Percentiles rank a stretch among this genome's conserved stretches.
These are phyloP conservation scores for Solanum paucissectum DNA, from an alignment of 257 asterid genomes.

Conservation along the genomic window DNA sequence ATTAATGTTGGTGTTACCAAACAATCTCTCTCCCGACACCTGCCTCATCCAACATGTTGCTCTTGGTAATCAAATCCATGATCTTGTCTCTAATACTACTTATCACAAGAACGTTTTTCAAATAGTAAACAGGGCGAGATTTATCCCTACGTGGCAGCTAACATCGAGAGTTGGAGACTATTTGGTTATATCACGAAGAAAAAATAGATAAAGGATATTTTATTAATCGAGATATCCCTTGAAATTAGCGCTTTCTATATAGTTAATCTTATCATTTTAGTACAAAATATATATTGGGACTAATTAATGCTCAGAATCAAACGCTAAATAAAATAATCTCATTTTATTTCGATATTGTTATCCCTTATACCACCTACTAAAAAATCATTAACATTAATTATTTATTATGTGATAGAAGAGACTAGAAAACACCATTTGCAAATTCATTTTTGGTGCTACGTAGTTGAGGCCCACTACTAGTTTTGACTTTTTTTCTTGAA, in stretches of 20 bases:
- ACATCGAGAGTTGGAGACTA: not conserved
- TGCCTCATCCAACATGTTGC: not conserved
- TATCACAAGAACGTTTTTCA: not conserved
- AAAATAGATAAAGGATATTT: accelerated
- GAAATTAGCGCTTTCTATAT: not conserved
- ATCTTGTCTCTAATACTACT: no score
- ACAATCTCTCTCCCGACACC: no score
- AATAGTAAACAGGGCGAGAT: no score
- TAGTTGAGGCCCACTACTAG: not conserved
- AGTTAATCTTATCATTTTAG: not conserved
- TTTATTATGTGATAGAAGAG: not conserved
- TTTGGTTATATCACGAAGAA: not conserved
- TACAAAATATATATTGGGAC: not conserved
- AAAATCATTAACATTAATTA: not conserved
- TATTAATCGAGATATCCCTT: not conserved
- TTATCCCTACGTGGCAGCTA: not conserved
- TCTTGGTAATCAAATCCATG: not conserved
- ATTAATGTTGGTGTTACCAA: not conserved
- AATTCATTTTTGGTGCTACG: not conserved
- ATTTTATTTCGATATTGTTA: not conserved
- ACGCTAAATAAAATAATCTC: not conserved
- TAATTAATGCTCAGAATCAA: not conserved
- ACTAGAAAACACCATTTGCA: not conserved
- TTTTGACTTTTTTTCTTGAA: not conserved
- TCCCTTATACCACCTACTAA: not conserved